Conservation (phyloP, 78 protist genomes). For the Dictyostelium capitatum region DNA sequence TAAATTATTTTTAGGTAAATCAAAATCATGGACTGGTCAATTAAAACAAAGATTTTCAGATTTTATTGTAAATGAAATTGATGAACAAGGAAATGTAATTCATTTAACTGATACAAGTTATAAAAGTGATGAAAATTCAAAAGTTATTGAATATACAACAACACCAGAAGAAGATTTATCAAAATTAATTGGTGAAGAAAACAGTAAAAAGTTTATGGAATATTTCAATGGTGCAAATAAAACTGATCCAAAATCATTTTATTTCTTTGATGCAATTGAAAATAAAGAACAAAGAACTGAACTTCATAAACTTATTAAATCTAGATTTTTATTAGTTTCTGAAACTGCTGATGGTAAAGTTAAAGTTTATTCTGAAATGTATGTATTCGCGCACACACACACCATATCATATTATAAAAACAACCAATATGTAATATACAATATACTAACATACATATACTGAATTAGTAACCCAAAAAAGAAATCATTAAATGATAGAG, state of each 20-base stretch:
- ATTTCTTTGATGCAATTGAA: conserved; percentile 1
- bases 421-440: no score
- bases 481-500: neutral
- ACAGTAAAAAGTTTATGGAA: conserved; percentile 25
- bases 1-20: conserved; percentile 34
- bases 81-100: conserved; percentile 52
- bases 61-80: conserved; percentile 86
- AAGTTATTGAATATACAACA: neutral
- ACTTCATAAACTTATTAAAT: conserved; percentile 51
- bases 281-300: conserved; percentile 64
- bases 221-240: conserved; percentile 20
- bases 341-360: conserved; percentile 46
- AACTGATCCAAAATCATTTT: conserved; percentile 36
- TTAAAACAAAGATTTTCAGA: conserved; percentile 69
- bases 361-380: conserved; percentile 32
- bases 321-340: neutral
- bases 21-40: conserved; percentile 59
- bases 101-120: neutral
- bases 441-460: no score
- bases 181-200: conserved; percentile 49
- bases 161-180: conserved; percentile 34
- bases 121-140: neutral
- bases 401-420: no score
- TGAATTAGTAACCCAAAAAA: conserved; percentile 6
- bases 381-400: conserved; percentile 3